Evolutionary conservation across 805 yeast species (phyloP).

Genomic region (Saturnispora kantuleensis): DNA sequence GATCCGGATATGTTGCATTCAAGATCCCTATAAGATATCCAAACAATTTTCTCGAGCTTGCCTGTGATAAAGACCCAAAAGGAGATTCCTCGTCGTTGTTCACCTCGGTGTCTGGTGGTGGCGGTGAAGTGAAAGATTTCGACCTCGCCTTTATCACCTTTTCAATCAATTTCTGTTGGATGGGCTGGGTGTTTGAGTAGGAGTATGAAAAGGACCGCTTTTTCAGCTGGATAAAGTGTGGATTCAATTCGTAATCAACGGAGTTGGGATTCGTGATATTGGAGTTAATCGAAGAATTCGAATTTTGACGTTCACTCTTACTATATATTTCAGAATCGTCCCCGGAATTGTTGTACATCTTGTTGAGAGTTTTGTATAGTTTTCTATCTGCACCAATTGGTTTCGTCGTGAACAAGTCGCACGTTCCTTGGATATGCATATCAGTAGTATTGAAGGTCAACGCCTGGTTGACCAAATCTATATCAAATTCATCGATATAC

Average conservation of each 20-base stretch:
- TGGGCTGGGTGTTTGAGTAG: conserved; percentile 16
- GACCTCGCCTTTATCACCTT: conserved; percentile 16
- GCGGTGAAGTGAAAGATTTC: conserved; percentile 24
- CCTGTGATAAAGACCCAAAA: conserved; percentile 83
- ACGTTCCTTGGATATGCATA: conserved; percentile 72
- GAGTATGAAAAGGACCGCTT: conserved; percentile 27
- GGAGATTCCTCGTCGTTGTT: conserved; percentile 37
- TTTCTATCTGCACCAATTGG: conserved; percentile 86
- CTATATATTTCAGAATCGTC: conserved; percentile 5
- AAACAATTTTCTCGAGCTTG: conserved; percentile 81
- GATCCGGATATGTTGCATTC: conserved; percentile 91
- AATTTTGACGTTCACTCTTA: conserved; percentile 15
- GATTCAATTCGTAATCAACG: conserved; percentile 16
- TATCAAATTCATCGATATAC: conserved; percentile 89
- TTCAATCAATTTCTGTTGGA: conserved; percentile 11
- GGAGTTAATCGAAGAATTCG: conserved; percentile 14
- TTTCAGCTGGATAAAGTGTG: conserved; percentile 25
- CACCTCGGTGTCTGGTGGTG: conserved; percentile 14
- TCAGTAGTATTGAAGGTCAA: conserved; percentile 70
- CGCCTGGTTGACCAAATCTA: conserved; percentile 84
- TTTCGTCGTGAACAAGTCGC: conserved; percentile 91
- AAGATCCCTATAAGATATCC: conserved; percentile 84
- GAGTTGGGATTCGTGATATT: conserved; percentile 11
- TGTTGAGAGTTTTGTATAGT: conserved; percentile 77
- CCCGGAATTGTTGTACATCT: conserved; percentile 29